These are phyloP conservation scores for Microthlaspi erraticum DNA, from an alignment of 345 rosid genomes.

Conservation along the genomic window DNA sequence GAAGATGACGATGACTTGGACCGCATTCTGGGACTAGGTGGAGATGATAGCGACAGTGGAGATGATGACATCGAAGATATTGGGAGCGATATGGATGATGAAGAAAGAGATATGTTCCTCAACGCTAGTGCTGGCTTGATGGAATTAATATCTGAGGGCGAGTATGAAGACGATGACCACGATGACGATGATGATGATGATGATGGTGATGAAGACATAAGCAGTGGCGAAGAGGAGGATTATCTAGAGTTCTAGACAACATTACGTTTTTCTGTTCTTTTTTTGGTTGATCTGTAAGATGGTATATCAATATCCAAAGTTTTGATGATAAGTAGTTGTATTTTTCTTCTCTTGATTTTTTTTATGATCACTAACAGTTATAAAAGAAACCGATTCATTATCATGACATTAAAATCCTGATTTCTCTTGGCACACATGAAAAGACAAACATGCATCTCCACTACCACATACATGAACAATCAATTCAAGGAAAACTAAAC, in stretches of 20 bases:
- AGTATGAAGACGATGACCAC: slow-evolving; percentile 57
- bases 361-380: slow-evolving; percentile 19
- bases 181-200: slow-evolving; percentile 70
- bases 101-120: slow-evolving; percentile 58
- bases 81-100: slow-evolving; percentile 65
- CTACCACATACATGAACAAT: neutral
- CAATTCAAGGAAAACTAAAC: slow-evolving; percentile 35
- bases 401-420: neutral
- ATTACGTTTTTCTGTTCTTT: slow-evolving; percentile 18
- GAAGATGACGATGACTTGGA: slow-evolving; percentile 74
- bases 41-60: slow-evolving; percentile 81
- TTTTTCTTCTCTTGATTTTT: neutral
- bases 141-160: slow-evolving; percentile 55
- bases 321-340: slow-evolving; percentile 38
- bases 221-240: slow-evolving; percentile 86
- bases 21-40: slow-evolving; percentile 62
- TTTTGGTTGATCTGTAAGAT: neutral
- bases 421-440: neutral
- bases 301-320: slow-evolving; percentile 29
- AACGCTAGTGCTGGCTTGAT: slow-evolving; percentile 59
- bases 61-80: slow-evolving; percentile 75
- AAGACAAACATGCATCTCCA: slow-evolving; percentile 10
- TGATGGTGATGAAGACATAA: slow-evolving; percentile 63
- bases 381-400: neutral
- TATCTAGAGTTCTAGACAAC: slow-evolving; percentile 33